Evolutionary conservation across 257 asterid species (phyloP).

Genomic region (Buddleja alternifolia): DNA sequence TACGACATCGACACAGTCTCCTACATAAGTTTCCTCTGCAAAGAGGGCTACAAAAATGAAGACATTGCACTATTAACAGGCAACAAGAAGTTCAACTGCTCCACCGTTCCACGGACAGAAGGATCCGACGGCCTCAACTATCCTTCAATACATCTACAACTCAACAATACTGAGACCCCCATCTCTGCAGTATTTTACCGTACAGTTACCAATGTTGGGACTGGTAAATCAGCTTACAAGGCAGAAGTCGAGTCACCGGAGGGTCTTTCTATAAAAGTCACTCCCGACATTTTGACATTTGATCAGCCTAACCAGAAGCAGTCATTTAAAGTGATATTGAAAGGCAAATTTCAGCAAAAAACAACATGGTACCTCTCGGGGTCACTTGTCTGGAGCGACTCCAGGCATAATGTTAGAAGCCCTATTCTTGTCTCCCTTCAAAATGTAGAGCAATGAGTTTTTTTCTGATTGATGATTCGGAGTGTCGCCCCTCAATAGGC

Average conservation of each 20-base stretch:
- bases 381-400: conserved; percentile 33
- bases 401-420: conserved; percentile 52
- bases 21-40: conserved; percentile 67
- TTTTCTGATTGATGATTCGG: too few relatives aligned
- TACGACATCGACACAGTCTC: conserved; percentile 47
- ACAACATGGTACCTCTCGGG: conserved; percentile 39
- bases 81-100: conserved; percentile 44
- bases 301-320: conserved; percentile 36
- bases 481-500: too few relatives aligned
- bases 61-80: conserved; percentile 50
- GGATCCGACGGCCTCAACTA: conserved; percentile 77
- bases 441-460: too few relatives aligned
- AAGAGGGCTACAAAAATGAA: conserved; percentile 49
- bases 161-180: conserved; percentile 22
- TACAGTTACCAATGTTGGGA: conserved; percentile 61
- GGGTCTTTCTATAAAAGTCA: conserved; percentile 46
- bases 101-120: conserved; percentile 33
- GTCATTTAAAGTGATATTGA: conserved; percentile 58
- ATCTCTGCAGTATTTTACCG: conserved; percentile 62
- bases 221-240: conserved; percentile 40
- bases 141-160: conserved; percentile 62
- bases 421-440: conserved; percentile 56
- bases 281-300: conserved; percentile 51
- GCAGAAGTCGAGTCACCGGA: conserved; percentile 46
- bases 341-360: conserved; percentile 35